Conservation (phyloP, 2,329 filamentous ascomycete genomes). For the Verticillium nubilum region DNA sequence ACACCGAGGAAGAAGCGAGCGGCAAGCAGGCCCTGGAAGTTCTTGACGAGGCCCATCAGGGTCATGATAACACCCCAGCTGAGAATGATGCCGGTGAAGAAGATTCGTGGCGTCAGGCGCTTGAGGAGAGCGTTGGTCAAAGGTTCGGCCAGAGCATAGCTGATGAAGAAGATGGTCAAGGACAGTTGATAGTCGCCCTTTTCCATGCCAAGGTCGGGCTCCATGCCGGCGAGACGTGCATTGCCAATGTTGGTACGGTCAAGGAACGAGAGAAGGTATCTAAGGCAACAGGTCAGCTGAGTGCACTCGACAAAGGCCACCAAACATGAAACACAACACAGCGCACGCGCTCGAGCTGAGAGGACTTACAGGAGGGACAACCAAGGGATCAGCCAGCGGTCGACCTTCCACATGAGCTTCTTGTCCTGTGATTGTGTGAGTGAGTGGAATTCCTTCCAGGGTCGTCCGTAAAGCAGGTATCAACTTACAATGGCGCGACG, state of each 20-base stretch:
- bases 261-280: constrained; percentile 22
- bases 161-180: constrained; percentile 63
- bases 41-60: constrained; percentile 41
- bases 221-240: constrained; percentile 20
- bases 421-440: constrained; percentile 42
- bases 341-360: background rate
- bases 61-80: constrained; percentile 34
- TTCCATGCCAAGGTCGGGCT: constrained; percentile 11
- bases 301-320: no score
- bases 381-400: constrained; percentile 57
- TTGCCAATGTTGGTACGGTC: constrained; percentile 21
- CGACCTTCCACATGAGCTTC: constrained; percentile 56
- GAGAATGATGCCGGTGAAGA: constrained; percentile 62
- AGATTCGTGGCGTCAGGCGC: constrained; percentile 55
- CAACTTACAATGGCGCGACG: constrained; percentile 52
- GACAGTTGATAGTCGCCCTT: constrained; percentile 54
- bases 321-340: background rate
- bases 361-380: constrained; percentile 20
- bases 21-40: constrained; percentile 36
- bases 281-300: background rate
- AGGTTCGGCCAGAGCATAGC: constrained; percentile 60
- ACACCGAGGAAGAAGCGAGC: constrained; percentile 56
- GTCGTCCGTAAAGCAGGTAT: background rate
- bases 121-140: constrained; percentile 63
- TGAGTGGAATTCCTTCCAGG: background rate